Evolutionary conservation across 495 filamentous ascomycete species (phyloP).

Genomic region (Cudoniella acicularis): DNA sequence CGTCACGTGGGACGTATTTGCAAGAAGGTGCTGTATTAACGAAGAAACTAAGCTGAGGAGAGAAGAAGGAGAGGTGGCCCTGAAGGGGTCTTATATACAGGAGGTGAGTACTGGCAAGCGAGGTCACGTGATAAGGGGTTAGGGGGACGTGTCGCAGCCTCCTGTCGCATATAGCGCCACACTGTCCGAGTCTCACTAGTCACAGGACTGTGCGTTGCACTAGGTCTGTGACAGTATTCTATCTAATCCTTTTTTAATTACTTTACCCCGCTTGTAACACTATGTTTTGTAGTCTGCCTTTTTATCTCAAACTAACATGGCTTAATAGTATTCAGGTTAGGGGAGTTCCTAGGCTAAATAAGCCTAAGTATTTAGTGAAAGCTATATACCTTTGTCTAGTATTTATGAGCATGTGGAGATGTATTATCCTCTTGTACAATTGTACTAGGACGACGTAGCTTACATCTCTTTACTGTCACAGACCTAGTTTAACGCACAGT

Average conservation of each 20-base stretch:
- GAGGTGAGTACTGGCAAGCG: no score
- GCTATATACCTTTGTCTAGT: conserved; percentile 16
- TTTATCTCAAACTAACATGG: conserved; percentile 27
- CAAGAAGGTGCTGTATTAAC: no score
- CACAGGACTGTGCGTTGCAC: no score
- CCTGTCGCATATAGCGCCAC: no score
- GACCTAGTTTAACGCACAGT: no score
- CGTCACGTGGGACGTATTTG: no score
- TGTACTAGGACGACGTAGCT: conserved; percentile 10
- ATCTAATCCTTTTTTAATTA: conserved; percentile 15
- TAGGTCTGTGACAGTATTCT: conserved; percentile 17
- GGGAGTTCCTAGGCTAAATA: conserved; percentile 24
- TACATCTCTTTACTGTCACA: conserved; percentile 24
- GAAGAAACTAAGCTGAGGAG: no score
- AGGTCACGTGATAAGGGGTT: no score
- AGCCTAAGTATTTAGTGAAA: conserved; percentile 12
- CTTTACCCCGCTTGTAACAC: conserved; percentile 5
- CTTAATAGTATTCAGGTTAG: conserved; percentile 30
- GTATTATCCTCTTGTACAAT: conserved; percentile 18
- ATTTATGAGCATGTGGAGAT: conserved; percentile 9
- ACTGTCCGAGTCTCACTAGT: no score
- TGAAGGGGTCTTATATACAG: no score
- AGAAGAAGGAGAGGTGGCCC: no score
- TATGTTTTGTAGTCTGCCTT: conserved; percentile 19
- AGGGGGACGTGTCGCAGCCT: no score